Evolutionary conservation across 345 rosid genomes (phyloP), one percentile per base, ranked within the genome.

Genomic region (Erysimum cheiranthoides): DNA sequence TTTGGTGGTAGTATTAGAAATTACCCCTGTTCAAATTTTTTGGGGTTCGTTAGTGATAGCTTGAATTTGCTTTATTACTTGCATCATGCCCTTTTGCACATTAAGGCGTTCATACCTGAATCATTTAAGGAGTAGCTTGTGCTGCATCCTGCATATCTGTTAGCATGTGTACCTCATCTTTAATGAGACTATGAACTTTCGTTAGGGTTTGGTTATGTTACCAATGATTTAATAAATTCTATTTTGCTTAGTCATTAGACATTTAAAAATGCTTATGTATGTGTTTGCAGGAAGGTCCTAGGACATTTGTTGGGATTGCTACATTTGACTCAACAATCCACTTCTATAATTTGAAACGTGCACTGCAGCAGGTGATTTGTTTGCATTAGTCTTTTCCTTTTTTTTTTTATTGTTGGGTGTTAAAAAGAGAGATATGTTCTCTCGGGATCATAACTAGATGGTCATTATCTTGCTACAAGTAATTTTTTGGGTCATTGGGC

Each of bases 241-340:
- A 45, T 35, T 45, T 71, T 28, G 1, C 35, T n/a, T 57, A 47
- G 34, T 39, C 45, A 54, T 71, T 64, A 46, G n/a, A 12, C 46
- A 54, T 21, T 54, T 61, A 17, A 50, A 61, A 60, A 40, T 14
- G 30, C 2, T 40, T 40, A 5, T 71, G 39, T 58, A 16, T 50
- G 28, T 13, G 28, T 73, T 70, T 82, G 70, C 90, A 96, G 99
- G 99, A 93, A 88, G 98, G 98, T 73, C 96, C 90, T 39, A 87
- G 92, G 81, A 96, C 99, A 52, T 84, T 89, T 88, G 98, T 96
- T 46, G 99, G 99, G 78, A 83, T 96, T 77, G 99, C 98, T 52
- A 96, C 99, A 49, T 93, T 90, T 84, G 99, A 96, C 83, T 88
- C 94, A 10, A 86, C 99, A 39, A 88, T 96, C 74, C 97, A 96